Evolutionary conservation across 768 basidiomycete species (phyloP), one percentile per base, ranked within the genome.

Genomic region (Trametes coccinea): DNA sequence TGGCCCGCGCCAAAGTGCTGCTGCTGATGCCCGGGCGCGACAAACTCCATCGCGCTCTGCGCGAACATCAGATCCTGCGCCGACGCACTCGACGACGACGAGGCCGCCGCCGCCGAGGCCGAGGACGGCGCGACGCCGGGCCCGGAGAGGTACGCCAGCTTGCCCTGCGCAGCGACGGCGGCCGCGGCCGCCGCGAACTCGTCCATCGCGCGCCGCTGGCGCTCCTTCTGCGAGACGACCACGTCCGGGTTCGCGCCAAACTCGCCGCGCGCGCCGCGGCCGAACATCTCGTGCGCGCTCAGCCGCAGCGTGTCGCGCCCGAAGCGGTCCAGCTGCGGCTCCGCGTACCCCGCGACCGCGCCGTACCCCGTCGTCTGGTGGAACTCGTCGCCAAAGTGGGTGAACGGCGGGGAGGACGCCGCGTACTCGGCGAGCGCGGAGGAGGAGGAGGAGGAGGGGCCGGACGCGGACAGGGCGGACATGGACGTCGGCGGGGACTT

Each of bases 271-370:
- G 87, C 85, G 71, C 88, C 87, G 63, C 81, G 78, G 17, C 77
- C 64, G 70, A 88, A 90, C 81, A 88, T 82, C 39, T 89, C 87
- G 40, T 85, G 83, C n/a, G 86, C 84, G 52, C 79, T 82, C 67
- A 83, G 67, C 16, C 71, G 59, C 31, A 69, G 66, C 48, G 64
- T 77, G 72, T 56, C 65, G 33, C 60, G 65, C 48, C 75, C 75
- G 59, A 69, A 65, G 41, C 73, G 70, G 68, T 74, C 72, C 46
- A 73, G 65, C 53, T 72, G 67, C 47, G 70, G 69, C 40, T 69
- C 72, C 45, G 64, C 65, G 53, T 50, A 59, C 6, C 46, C 46
- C n/a, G 45, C 48, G 47, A 37, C 27, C 44, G 27, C 53, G n/a
- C 17, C 44, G 44, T 14, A 60, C 54, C 34, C 55, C 29, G 40